Conservation (phyloP, 306 rosid genomes). For the Quercus berberidifolia region DNA sequence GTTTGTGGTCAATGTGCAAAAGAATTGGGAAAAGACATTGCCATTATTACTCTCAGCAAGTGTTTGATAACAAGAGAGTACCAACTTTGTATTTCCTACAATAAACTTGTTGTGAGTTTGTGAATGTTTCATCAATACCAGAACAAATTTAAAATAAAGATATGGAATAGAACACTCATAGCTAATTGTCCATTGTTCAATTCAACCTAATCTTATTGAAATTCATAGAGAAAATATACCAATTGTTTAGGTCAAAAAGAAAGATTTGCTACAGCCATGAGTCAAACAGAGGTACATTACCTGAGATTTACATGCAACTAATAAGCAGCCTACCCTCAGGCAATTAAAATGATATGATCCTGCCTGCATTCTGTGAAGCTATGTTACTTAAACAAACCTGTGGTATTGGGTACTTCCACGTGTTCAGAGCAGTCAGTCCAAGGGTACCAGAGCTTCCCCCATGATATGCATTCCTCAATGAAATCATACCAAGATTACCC, state of each 20-base stretch:
- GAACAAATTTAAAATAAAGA: not conserved
- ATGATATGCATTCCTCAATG: slow-evolving; percentile 89
- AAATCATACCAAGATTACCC: slow-evolving; percentile 81
- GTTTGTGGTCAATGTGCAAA: not conserved
- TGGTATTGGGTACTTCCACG: slow-evolving; percentile 90
- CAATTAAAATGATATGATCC: not conserved
- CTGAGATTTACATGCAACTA: not conserved
- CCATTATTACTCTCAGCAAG: not conserved
- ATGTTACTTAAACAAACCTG: slow-evolving; percentile 49
- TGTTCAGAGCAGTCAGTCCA: slow-evolving; percentile 74
- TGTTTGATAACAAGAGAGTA: not conserved
- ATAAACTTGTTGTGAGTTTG: not conserved
- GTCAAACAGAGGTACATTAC: not conserved
- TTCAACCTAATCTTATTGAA: not conserved
- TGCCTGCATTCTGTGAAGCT: not conserved
- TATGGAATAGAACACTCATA: not conserved
- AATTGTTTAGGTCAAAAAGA: not conserved
- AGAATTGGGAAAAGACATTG: not conserved
- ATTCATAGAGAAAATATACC: not conserved
- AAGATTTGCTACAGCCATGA: not conserved
- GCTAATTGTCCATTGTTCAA: not conserved
- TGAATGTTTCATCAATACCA: not conserved
- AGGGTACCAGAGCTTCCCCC: slow-evolving; percentile 83
- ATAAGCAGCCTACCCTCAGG: not conserved
- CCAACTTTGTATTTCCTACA: not conserved